Evolutionary conservation across 179 eudicot genomes (phyloP).

Genomic region (Pouteria campechiana): DNA sequence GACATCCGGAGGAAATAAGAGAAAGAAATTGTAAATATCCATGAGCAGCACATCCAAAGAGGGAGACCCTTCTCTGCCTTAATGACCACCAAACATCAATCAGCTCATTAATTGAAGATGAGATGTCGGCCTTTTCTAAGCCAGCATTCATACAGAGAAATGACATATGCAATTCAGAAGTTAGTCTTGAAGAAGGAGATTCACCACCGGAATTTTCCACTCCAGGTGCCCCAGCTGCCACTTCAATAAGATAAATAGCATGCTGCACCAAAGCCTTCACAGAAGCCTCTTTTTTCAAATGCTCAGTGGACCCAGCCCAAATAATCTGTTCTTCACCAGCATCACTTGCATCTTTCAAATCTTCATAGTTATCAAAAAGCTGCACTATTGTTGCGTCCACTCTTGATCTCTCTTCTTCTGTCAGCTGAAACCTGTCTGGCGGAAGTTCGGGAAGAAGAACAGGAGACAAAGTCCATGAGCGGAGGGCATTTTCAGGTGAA

Average conservation of each 20-base stretch:
- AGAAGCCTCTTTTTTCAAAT: conserved; percentile 14
- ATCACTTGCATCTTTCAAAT: conserved; percentile 19
- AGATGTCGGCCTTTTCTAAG: conserved; percentile 23
- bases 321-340: conserved; percentile 15
- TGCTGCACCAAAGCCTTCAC: conserved; percentile 35
- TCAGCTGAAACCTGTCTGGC: conserved; percentile 47
- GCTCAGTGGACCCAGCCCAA: conserved; percentile 19
- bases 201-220: conserved; percentile 53
- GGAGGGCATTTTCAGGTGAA: conserved; percentile 31
- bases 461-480: conserved; percentile 46
- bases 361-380: conserved; percentile 26
- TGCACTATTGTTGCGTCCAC: conserved; percentile 40
- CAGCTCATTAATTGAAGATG: conserved; percentile 38
- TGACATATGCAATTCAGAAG: conserved; percentile 59
- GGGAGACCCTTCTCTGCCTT: conserved; percentile 78
- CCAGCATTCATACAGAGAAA: conserved; percentile 30
- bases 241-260: conserved; percentile 58
- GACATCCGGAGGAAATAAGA: conserved; percentile 42
- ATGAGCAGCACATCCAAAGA: conserved; percentile 91
- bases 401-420: conserved; percentile 58
- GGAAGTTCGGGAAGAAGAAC: conserved; percentile 44
- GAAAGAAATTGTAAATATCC: conserved; percentile 74
- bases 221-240: conserved; percentile 83
- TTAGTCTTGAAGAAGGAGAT: conserved; percentile 40
- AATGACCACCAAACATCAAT: conserved; percentile 87